Base-by-base conservation (phyloP, 176 grass and related monocot genomes). In the Carex scoparia region DNA sequence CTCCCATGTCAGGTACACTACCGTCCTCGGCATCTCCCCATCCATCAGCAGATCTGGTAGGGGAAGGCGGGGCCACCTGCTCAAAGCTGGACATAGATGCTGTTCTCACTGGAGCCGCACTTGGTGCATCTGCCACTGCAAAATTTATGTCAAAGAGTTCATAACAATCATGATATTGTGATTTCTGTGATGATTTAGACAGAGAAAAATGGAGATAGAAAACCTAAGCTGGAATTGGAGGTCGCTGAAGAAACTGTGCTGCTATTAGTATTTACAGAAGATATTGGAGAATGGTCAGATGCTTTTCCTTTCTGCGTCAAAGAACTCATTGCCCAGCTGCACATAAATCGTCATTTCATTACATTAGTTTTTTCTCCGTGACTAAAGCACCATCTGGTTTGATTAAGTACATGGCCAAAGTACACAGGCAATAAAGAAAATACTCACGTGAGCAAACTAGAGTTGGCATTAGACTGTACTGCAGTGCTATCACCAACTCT, bases 301-400 rank as follows among this genome's bases (percentile, higher is more conserved):
- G 90, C 71, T 92, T 87, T 99, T 84, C 97, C 97, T 84, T 99
- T 99, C 64, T 90, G 87, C 35, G 97, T 94, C 86, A 99, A 85
- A 88, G 97, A 99, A 86, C 90, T 92, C 93, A 99, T 99, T 53
- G 97, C 97, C 97, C 97, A 99, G 85, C 97, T 99, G 93, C 75
- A 88, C 60, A 65, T 79, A 72, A 44, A 56, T 86, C 3, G 6
- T 79, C 23, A 84, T 88, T 83, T 10, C 19, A 81, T 35, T 89
- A 68, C 83, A 80, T 61, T 85, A 79, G 5, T 27, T 55, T 76
- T 55, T 12, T 15, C n/a, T 64, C 46, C 65, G 59, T 12, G 16
- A 49, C 32, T 82, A 30, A 19, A 66, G 53, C 58, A 82, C 33
- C 56, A 82, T 65, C 58, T 46, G 19, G 79, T 65, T 58, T 40